These are phyloP conservation scores for Luzula sylvatica DNA, from an alignment of 176 grass and related monocot genomes.

Conservation along the genomic window DNA sequence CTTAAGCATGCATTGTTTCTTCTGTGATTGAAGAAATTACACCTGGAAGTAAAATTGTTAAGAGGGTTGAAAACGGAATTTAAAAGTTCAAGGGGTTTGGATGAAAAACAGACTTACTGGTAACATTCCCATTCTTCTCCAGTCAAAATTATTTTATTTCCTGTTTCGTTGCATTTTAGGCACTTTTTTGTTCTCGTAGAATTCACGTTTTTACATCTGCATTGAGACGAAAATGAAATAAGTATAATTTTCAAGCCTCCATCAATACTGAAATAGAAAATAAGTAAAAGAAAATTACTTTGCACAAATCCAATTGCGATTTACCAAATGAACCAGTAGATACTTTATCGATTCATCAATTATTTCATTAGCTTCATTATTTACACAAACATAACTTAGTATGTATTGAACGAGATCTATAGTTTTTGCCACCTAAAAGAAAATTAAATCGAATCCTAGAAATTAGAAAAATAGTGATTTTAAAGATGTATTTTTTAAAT, in stretches of 20 bases:
- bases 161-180: slow-evolving; percentile 67
- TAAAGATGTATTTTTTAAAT: not conserved
- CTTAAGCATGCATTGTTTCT: slow-evolving; percentile 85
- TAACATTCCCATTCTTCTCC: slow-evolving; percentile 95
- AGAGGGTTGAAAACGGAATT: slow-evolving; percentile 4
- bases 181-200: slow-evolving; percentile 77
- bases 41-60: slow-evolving; percentile 37
- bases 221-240: slow-evolving; percentile 15
- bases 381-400: slow-evolving; percentile 54
- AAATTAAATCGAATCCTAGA: not conserved
- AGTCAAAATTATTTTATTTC: slow-evolving; percentile 62
- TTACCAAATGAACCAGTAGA: slow-evolving; percentile 62
- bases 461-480: not conserved
- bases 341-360: slow-evolving; percentile 47
- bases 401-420: slow-evolving; percentile 73
- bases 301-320: slow-evolving; percentile 78
- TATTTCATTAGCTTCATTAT: slow-evolving; percentile 36
- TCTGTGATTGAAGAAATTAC: slow-evolving; percentile 82
- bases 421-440: slow-evolving; percentile 50
- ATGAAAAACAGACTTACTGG: slow-evolving; percentile 47
- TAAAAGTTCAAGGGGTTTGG: not conserved
- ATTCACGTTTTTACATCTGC: slow-evolving; percentile 95
- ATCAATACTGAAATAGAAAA: not conserved
- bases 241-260: not conserved
- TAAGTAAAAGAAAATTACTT: slow-evolving; percentile 36